These are phyloP conservation scores for Ambrosia hybrid DNA, from an alignment of 140 eudicot species.

Conservation along the genomic window DNA sequence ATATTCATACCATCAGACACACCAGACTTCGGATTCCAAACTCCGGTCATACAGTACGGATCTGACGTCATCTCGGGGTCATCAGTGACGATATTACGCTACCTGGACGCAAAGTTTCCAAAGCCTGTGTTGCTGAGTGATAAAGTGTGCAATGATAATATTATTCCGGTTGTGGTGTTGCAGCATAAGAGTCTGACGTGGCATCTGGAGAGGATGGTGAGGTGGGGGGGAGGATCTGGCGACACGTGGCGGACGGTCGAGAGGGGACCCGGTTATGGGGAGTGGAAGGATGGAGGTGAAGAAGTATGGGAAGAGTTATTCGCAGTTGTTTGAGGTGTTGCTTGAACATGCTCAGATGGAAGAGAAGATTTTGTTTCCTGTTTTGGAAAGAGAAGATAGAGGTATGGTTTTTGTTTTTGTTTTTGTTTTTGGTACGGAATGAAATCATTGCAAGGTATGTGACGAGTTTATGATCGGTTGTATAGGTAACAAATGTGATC, in stretches of 20 bases:
- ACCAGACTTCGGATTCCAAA: constrained; percentile 33
- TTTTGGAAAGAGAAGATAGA: constrained; percentile 79
- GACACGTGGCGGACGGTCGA: constrained; percentile 68
- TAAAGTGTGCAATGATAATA: constrained; percentile 43
- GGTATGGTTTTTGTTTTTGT: constrained; percentile 37
- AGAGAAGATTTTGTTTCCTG: constrained; percentile 75
- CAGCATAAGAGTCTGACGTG: constrained; percentile 83
- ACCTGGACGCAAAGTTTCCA: constrained; percentile 72
- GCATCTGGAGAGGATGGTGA: constrained; percentile 93
- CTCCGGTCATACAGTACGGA: constrained; percentile 55
- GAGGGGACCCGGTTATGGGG: constrained; percentile 73
- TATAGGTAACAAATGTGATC: too few relatives aligned
- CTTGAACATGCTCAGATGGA: constrained; percentile 99
- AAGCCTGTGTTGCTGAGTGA: constrained; percentile 44
- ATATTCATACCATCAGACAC: constrained; percentile 53
- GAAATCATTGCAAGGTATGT: too few relatives aligned
- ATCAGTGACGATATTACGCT: constrained; percentile 48
- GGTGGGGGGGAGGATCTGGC: constrained; percentile 94
- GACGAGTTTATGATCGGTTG: too few relatives aligned
- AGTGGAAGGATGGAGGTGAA: constrained; percentile 84
- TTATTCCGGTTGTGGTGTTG: constrained; percentile 70
- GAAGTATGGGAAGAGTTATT: constrained; percentile 70
- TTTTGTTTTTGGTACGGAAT: too few relatives aligned
- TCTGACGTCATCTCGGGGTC: constrained; percentile 75
- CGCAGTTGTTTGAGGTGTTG: constrained; percentile 67